These are phyloP conservation scores for Lasiosphaeriaceae sp. DNA, from an alignment of 495 filamentous ascomycete species.

Conservation along the genomic window DNA sequence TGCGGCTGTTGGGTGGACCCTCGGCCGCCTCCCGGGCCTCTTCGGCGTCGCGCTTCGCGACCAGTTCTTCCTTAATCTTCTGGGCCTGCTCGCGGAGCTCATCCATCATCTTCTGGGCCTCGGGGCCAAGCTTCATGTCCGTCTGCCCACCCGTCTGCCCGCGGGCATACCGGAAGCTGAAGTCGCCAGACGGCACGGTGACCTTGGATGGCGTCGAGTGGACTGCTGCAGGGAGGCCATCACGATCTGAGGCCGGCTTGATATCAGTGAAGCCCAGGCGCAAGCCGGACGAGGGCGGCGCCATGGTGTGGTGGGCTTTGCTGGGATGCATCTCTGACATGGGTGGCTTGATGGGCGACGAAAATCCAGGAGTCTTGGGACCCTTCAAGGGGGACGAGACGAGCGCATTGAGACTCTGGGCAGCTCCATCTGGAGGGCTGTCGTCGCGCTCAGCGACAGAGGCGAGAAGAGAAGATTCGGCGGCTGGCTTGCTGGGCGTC, in stretches of 20 bases:
- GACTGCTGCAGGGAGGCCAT: constrained; percentile 22
- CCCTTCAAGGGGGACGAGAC: constrained; percentile 41
- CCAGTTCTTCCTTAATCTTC: constrained; percentile 62
- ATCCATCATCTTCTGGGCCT: constrained; percentile 75
- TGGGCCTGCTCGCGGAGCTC: constrained; percentile 66
- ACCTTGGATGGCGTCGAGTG: constrained; percentile 51
- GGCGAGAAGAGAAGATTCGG: constrained; percentile 29
- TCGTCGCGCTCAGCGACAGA: constrained; percentile 45
- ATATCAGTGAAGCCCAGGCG: constrained; percentile 67
- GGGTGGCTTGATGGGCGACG: constrained; percentile 52
- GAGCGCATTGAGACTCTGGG: constrained; percentile 27
- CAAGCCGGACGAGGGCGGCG: constrained; percentile 61
- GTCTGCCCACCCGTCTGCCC: constrained; percentile 42
- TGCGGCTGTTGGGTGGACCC: constrained; percentile 45
- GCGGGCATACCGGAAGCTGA: constrained; percentile 65
- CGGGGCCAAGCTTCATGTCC: constrained; percentile 58
- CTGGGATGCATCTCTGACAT: constrained; percentile 75
- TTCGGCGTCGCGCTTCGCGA: constrained; percentile 50
- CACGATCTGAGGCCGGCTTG: constrained; percentile 30
- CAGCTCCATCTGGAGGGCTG: constrained; percentile 9
- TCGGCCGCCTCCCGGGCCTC: constrained; percentile 30
- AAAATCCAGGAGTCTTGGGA: constrained; percentile 38
- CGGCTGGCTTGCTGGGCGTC: constrained; percentile 12
- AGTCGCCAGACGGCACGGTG: constrained; percentile 52
- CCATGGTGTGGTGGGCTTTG: constrained; percentile 66